A percentile compares a stretch with the other conserved stretches of the same genome.
Conservation (phyloP, 208 protist genomes). For the Balamuthia mandrillaris region DNA sequence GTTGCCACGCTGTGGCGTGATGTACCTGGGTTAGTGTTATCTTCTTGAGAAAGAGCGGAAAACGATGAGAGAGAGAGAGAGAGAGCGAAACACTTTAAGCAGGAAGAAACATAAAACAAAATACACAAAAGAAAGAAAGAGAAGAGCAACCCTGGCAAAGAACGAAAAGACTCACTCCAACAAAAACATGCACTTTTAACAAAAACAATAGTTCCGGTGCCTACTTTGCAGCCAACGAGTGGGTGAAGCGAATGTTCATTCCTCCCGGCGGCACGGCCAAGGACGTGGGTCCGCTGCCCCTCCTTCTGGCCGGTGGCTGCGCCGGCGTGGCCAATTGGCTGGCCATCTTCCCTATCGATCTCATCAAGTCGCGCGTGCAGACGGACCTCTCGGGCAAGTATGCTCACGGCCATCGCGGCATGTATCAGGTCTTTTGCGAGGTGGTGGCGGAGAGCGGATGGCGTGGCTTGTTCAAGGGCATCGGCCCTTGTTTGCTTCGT, state of each 20-base stretch:
- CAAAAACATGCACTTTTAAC: neutral
- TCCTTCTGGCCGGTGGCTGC: neutral
- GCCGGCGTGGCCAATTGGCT: slow-evolving; percentile 3
- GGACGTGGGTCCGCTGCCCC: neutral
- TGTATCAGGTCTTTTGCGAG: neutral
- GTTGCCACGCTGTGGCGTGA: neutral
- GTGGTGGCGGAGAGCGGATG: neutral
- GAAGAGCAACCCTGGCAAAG: no score
- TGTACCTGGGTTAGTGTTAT: neutral
- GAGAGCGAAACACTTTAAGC: no score
- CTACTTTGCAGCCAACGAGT: slow-evolving; percentile 1
- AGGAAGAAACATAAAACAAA: no score
- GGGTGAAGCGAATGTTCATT: neutral
- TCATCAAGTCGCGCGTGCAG: slow-evolving; percentile 21
- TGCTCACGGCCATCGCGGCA: neutral
- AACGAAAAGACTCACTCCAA: no score
- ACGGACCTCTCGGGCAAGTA: neutral
- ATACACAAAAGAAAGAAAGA: no score
- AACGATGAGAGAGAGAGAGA: no score
- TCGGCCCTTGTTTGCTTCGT: neutral
- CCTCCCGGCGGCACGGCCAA: neutral
- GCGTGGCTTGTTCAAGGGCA: slow-evolving; percentile 3
- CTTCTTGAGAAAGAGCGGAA: no score
- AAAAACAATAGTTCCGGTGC: neutral
- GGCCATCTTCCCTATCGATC: neutral